Evolutionary conservation across 192 early-diverging fungal species (phyloP).

Genomic region (Linnemannia elongata): DNA sequence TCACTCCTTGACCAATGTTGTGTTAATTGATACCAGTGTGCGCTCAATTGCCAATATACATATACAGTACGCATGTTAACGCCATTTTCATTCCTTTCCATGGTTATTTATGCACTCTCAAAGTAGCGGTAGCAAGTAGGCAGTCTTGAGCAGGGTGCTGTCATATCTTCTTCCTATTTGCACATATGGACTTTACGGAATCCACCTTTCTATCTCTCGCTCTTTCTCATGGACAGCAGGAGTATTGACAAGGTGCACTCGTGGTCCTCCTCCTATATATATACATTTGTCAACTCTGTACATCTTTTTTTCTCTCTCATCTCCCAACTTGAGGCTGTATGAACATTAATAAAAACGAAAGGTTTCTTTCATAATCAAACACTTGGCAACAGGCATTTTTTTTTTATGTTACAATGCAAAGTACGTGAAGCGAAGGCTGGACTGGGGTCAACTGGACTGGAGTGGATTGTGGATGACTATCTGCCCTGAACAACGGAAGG

Average conservation of each 20-base stretch:
- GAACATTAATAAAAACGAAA: conserved; percentile 8
- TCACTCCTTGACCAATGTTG: no score
- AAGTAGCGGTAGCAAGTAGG: no score
- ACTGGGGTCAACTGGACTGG: background rate
- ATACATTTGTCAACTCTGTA: background rate
- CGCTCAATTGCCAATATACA: no score
- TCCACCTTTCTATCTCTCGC: background rate
- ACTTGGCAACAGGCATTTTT: conserved; percentile 7
- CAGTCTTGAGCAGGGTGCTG: no score
- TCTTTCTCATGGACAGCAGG: background rate
- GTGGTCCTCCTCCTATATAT: background rate
- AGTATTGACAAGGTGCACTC: background rate
- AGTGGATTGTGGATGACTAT: background rate
- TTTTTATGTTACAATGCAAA: background rate
- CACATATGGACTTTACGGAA: background rate
- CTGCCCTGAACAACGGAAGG: background rate
- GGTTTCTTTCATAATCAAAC: background rate
- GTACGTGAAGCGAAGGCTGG: background rate
- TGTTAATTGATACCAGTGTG: no score
- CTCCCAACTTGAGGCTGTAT: background rate
- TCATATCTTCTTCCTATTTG: background rate
- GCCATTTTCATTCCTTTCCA: no score
- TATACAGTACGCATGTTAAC: no score
- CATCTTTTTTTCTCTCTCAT: background rate
- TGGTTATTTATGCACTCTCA: no score